Evolutionary conservation across 2,329 filamentous ascomycete species (phyloP), one percentile per base, ranked within the genome.

Genomic region (Botryotinia convoluta): DNA sequence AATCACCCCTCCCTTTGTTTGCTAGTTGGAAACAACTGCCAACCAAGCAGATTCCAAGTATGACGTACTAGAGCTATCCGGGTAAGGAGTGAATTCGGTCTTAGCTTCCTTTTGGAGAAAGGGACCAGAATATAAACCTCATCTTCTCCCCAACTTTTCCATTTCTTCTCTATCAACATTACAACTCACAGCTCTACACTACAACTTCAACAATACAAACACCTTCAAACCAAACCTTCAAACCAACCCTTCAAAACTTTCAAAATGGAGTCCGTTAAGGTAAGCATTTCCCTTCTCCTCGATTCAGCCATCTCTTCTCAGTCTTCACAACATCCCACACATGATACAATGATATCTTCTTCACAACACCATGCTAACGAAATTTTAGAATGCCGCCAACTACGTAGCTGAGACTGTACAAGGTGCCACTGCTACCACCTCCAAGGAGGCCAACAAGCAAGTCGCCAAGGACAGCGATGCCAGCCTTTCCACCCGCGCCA

Each of bases 381-480:
- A n/a, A n/a, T n/a, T n/a, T n/a, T 9, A 82, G 83, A 85, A 87
- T 83, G 84, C 84, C 78, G 85, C 83, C 82, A 88, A 88, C 85
- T 87, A 88, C 84, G 85, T 88, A 80, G 81, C 84, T 74, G 87
- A 89, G 84, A 83, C 83, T 77, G 77, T 88, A 79, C 84, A 87
- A 81, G 85, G 86, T 77, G 78, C 81, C 71, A 80, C 83, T 74
- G 81, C 85, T 70, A 81, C 84, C 77, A 84, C 87, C 75, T 85
- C 83, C 81, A 88, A 89, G 86, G 86, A 88, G 83, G 84, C 82
- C 84, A 88, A 89, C 86, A 88, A 89, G 86, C 80, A 79, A 48
- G 81, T 85, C 80, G 87, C 87, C 79, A 88, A 89, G 83, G 85
- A 85, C 79, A 78, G 75, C 77, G 80, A 87, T 78, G 82, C 83